These are phyloP conservation scores for Aspergillus terreus DNA, from an alignment of 2,329 filamentous ascomycete genomes.

Conservation along the genomic window DNA sequence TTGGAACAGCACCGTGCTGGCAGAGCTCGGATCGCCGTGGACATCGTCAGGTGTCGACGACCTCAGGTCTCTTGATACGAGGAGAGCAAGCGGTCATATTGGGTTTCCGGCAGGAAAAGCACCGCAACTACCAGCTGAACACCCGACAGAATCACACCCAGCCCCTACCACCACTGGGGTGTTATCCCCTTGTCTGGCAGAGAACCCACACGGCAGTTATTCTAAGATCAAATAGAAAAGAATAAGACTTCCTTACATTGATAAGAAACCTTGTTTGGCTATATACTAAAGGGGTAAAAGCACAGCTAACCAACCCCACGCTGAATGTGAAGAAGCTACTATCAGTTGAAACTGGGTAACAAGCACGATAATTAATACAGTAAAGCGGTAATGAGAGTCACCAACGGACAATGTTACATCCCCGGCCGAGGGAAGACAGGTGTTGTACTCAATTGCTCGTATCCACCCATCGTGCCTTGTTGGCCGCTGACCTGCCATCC, in stretches of 20 bases:
- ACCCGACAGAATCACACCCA: constrained; percentile 36
- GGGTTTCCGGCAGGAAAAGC: constrained; percentile 43
- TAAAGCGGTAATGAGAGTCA: neutral
- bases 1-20: constrained; percentile 9
- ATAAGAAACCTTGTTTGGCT: too few species aligned
- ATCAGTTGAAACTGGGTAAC: too few species aligned
- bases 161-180: constrained; percentile 42
- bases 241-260: too few species aligned
- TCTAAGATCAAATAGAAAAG: constrained; percentile 8
- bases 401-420: constrained; percentile 20
- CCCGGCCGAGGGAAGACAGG: constrained; percentile 82
- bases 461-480: constrained; percentile 71
- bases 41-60: neutral
- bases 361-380: neutral
- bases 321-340: too few species aligned
- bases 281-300: too few species aligned
- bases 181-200: constrained; percentile 38
- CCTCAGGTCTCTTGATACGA: constrained; percentile 37
- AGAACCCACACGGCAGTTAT: constrained; percentile 37
- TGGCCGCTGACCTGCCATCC: constrained; percentile 77
- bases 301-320: too few species aligned
- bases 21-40: constrained; percentile 6
- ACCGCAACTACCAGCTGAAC: constrained; percentile 34
- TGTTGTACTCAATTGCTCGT: constrained; percentile 72
- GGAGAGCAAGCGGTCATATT: constrained; percentile 36